These are phyloP conservation scores for Termitomyces sp. DNA, from an alignment of 768 basidiomycete genomes.

Conservation along the genomic window DNA sequence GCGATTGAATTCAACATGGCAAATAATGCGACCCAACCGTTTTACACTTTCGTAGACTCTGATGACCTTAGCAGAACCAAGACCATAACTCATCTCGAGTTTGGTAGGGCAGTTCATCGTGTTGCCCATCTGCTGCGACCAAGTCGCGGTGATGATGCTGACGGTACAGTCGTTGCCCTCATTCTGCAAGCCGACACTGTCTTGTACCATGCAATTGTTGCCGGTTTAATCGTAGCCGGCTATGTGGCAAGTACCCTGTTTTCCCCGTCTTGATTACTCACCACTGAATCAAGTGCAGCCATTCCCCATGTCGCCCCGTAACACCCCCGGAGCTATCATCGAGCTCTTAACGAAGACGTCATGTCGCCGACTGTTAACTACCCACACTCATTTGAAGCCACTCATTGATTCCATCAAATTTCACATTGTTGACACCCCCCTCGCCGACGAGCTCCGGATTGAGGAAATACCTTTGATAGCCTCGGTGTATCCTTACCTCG, in stretches of 20 bases:
- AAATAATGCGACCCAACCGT: slow-evolving; percentile 14
- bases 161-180: slow-evolving; percentile 36
- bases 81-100: slow-evolving; percentile 39
- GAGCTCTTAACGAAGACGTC: slow-evolving; percentile 35
- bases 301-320: slow-evolving; percentile 39
- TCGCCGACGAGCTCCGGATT: slow-evolving; percentile 23
- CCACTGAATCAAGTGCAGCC: slow-evolving; percentile 25
- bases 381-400: slow-evolving; percentile 25
- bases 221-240: slow-evolving; percentile 38
- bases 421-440: slow-evolving; percentile 19
- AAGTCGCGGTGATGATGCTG: slow-evolving; percentile 25
- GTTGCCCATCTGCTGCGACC: slow-evolving; percentile 39
- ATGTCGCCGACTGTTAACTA: slow-evolving; percentile 38
- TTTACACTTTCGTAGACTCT: slow-evolving; percentile 6
- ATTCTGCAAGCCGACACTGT: slow-evolving; percentile 33
- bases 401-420: slow-evolving; percentile 29
- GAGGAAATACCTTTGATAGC: slow-evolving; percentile 28
- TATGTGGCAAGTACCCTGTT: slow-evolving; percentile 27
- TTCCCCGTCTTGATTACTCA: background rate
- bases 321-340: slow-evolving; percentile 33
- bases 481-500: slow-evolving; percentile 19
- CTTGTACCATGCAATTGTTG: slow-evolving; percentile 39
- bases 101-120: slow-evolving; percentile 43
- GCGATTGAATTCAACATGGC: slow-evolving; percentile 15
- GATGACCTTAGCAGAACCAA: slow-evolving; percentile 13